A percentile compares a stretch with the other conserved stretches of the same genome.
Evolutionary conservation across 176 grass and related monocot species (phyloP).

Genomic region (Aegilops speltoides): DNA sequence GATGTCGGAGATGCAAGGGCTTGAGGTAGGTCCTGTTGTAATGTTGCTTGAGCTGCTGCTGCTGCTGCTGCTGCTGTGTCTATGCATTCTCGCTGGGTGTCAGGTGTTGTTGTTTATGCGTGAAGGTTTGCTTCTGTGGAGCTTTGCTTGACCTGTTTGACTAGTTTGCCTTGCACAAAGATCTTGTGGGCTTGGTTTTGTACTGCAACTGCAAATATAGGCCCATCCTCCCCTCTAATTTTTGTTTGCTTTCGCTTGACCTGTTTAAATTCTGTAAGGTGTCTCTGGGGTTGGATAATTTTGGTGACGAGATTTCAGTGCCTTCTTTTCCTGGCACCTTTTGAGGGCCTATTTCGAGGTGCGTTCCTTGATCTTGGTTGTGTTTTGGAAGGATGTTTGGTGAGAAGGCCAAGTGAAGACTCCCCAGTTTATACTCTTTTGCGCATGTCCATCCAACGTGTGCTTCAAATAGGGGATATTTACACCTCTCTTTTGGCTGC

Average conservation of each 20-base stretch:
- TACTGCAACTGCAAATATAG: not conserved
- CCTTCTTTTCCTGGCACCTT: not conserved
- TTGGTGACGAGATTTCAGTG: not conserved
- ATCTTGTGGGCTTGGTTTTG: not conserved
- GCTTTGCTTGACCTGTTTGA: not conserved
- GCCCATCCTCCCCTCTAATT: not conserved
- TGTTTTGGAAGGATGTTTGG: not conserved
- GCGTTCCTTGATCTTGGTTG: not conserved
- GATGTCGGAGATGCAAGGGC: slow-evolving; percentile 7
- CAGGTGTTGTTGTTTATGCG: not conserved
- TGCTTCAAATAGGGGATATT: not conserved
- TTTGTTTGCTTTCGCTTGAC: not conserved
- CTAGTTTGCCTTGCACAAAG: not conserved
- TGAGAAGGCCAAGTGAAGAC: not conserved
- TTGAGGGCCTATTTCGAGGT: not conserved
- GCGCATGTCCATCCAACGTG: not conserved
- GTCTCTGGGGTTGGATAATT: not conserved
- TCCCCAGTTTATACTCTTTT: not conserved
- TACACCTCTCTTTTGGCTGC: no score
- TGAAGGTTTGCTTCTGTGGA: not conserved
- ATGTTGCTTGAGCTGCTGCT: slow-evolving; percentile 6
- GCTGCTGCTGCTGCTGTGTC: not conserved
- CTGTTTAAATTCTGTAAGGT: not conserved
- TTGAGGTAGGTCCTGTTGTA: not conserved
- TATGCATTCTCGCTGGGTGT: not conserved